These are phyloP conservation scores for Blastobotrys malaysiensis DNA, from an alignment of 1,139 yeast species.

Conservation along the genomic window DNA sequence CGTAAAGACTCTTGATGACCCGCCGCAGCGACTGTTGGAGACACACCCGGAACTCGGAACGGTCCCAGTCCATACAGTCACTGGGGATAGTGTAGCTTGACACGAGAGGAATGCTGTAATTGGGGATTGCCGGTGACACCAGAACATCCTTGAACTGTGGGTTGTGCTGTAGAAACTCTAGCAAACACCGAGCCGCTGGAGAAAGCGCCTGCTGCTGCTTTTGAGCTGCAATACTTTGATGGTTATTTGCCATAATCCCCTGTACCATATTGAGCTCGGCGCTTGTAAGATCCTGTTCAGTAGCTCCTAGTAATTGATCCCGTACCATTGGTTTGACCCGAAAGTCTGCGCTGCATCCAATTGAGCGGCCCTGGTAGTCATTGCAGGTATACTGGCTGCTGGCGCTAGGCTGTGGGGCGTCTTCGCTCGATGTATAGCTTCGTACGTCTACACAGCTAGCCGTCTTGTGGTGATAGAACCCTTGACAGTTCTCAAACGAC, in stretches of 20 bases:
- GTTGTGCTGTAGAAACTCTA: neutral
- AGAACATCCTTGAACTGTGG: neutral
- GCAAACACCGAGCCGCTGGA: neutral
- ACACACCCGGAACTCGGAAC: neutral
- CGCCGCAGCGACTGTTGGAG: neutral
- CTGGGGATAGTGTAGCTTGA: neutral
- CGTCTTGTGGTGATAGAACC: neutral
- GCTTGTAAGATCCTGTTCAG: neutral
- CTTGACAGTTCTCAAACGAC: neutral
- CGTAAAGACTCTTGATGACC: neutral
- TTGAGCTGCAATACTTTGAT: neutral
- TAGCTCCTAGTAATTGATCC: neutral
- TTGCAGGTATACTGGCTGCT: neutral
- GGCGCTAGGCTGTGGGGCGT: neutral
- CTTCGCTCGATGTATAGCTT: neutral
- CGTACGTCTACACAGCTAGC: neutral
- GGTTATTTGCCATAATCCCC: neutral
- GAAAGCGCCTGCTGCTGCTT: neutral
- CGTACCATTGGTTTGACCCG: neutral
- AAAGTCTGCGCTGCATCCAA: neutral
- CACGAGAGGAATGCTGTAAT: neutral
- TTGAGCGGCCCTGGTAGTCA: neutral
- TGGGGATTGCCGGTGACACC: neutral
- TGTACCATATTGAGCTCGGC: neutral
- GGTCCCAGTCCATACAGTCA: slow-evolving; percentile 1